phyloP scores from a whole-genome alignment of 1,284 basidiomycete species.

The Paramarasmius palmivorus region DNA sequence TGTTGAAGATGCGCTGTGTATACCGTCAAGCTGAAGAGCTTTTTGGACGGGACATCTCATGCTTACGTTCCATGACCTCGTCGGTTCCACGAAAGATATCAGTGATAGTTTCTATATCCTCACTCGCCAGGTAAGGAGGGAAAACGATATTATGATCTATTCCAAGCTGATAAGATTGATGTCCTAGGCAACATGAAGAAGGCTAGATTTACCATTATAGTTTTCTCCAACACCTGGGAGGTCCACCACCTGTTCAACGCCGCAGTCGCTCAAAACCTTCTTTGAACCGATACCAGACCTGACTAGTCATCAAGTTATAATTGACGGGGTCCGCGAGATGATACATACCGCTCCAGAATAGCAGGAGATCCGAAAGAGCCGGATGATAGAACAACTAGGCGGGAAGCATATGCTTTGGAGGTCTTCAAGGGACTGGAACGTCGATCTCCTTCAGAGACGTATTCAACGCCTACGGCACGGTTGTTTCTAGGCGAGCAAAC shows the following conservation, averaged over 20 bases:
- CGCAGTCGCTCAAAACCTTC: conserved; percentile 38
- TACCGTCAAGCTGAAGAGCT: background rate
- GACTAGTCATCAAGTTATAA: background rate
- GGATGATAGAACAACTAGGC: conserved; percentile 47
- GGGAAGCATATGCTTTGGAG: conserved; percentile 37
- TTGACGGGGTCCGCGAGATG: background rate
- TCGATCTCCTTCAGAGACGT: conserved; percentile 34
- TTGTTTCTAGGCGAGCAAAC: conserved; percentile 35
- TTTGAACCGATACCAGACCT: conserved; percentile 48
- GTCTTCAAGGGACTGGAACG: conserved; percentile 6
- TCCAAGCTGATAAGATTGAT: no score
- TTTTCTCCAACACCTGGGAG: conserved; percentile 21
- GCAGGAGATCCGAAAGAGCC: conserved; percentile 57
- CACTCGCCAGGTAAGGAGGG: conserved; percentile 34
- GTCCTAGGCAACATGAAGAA: no score
- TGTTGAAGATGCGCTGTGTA: conserved; percentile 19
- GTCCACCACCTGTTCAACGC: conserved; percentile 27
- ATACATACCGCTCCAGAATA: conserved; percentile 46
- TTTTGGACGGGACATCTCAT: background rate
- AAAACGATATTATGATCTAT: conserved; percentile 47
- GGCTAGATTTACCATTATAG: conserved; percentile 12
- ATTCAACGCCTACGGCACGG: conserved; percentile 59
- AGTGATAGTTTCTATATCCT: conserved; percentile 45
- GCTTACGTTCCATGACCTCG: conserved; percentile 32
- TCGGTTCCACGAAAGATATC: conserved; percentile 37